Conservation (phyloP, 805 yeast species). For the Lachancea lanzarotensis region DNA sequence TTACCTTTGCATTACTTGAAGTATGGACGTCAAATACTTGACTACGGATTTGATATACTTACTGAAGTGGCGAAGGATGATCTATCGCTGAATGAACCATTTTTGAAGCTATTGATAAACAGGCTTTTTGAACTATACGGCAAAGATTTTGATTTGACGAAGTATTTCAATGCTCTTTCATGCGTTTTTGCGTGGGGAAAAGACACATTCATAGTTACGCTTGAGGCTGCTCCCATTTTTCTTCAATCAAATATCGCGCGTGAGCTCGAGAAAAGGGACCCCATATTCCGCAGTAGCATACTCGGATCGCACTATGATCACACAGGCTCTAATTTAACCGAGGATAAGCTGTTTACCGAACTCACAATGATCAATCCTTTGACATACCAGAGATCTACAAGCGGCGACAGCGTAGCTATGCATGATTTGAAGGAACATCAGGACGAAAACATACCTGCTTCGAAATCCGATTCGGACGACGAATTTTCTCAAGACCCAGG, state of each 20-base stretch:
- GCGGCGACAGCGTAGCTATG: slow-evolving; percentile 23
- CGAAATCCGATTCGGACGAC: neutral
- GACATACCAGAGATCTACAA: slow-evolving; percentile 12
- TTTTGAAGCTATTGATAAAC: slow-evolving; percentile 6
- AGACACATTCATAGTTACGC: slow-evolving; percentile 10
- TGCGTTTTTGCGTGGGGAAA: slow-evolving; percentile 13
- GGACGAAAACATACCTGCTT: neutral
- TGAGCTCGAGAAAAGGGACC: slow-evolving; percentile 23
- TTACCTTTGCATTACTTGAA: slow-evolving; percentile 26
- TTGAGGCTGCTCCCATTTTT: slow-evolving; percentile 18
- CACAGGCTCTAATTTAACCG: neutral
- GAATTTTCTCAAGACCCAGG: slow-evolving; percentile 1
- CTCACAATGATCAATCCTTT: slow-evolving; percentile 33
- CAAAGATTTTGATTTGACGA: slow-evolving; percentile 22
- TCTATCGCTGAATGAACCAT: neutral
- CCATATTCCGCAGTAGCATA: slow-evolving; percentile 11
- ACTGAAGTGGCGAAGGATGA: slow-evolving; percentile 8
- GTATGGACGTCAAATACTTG: slow-evolving; percentile 22
- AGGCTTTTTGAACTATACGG: slow-evolving; percentile 23
- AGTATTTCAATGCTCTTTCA: slow-evolving; percentile 21
- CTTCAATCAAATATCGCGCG: slow-evolving; percentile 24
- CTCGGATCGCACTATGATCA: slow-evolving; percentile 3
- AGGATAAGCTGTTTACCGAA: slow-evolving; percentile 23
- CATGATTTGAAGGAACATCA: slow-evolving; percentile 8
- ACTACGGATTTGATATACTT: slow-evolving; percentile 17